Percentiles rank a stretch among this genome's conserved stretches.
Conservation (phyloP, 371 early-diverging fungal species). For the Rhizopus delemar region DNA sequence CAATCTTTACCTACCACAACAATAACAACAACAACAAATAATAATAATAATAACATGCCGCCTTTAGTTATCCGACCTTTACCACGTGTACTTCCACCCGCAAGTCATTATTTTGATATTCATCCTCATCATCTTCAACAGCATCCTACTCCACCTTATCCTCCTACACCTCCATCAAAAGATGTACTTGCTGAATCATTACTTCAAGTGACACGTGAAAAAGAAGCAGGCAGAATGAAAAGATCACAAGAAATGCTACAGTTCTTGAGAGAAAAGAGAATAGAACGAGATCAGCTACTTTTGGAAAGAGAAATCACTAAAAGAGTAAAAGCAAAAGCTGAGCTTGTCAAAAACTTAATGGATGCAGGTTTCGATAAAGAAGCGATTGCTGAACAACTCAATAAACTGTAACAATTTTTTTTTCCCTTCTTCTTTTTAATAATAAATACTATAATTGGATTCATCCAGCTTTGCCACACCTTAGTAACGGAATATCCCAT, state of each 20-base stretch:
- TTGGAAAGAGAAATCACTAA: slow-evolving; percentile 48
- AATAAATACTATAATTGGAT: slow-evolving; percentile 8
- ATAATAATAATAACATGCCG: slow-evolving; percentile 4
- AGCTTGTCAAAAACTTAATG: slow-evolving; percentile 45
- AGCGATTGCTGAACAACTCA: slow-evolving; percentile 47
- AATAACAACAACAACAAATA: neutral
- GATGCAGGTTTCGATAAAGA: slow-evolving; percentile 48
- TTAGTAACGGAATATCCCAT: slow-evolving; percentile 17
- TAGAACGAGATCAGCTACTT: slow-evolving; percentile 42
- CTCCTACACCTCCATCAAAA: slow-evolving; percentile 9
- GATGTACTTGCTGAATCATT: slow-evolving; percentile 35
- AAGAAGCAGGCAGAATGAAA: slow-evolving; percentile 46
- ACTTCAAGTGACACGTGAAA: slow-evolving; percentile 44
- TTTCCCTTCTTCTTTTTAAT: neutral
- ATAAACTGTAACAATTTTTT: slow-evolving; percentile 20
- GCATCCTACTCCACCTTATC: slow-evolving; percentile 10
- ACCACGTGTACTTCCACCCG: slow-evolving; percentile 26
- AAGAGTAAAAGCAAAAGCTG: slow-evolving; percentile 47
- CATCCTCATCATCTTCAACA: slow-evolving; percentile 8
- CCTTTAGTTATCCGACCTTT: slow-evolving; percentile 28
- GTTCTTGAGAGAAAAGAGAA: slow-evolving; percentile 44
- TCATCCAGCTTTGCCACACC: slow-evolving; percentile 22
- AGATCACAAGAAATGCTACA: slow-evolving; percentile 48
- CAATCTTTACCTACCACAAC: slow-evolving; percentile 18
- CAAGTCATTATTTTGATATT: slow-evolving; percentile 6